These are phyloP conservation scores for Wickerhamomyces mucosus DNA, from an alignment of 805 yeast genomes.

Conservation along the genomic window DNA sequence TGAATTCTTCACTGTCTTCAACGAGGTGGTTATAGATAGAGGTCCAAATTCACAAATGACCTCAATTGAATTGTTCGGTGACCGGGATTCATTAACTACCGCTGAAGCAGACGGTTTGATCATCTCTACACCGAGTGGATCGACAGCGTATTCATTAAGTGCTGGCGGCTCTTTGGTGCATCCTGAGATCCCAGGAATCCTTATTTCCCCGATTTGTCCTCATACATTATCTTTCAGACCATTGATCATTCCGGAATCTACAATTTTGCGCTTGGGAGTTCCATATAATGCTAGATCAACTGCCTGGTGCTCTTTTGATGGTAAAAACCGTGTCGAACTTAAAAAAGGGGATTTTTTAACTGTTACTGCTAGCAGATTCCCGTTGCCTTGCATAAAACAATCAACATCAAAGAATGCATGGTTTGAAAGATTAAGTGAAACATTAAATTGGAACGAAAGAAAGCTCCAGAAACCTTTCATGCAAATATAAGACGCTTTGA, in stretches of 20 bases:
- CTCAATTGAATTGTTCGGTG: slow-evolving; percentile 39
- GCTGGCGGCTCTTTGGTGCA: slow-evolving; percentile 48
- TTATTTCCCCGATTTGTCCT: slow-evolving; percentile 49
- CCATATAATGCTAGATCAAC: slow-evolving; percentile 24
- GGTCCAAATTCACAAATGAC: slow-evolving; percentile 45
- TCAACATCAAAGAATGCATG: slow-evolving; percentile 18
- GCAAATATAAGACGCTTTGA: background rate
- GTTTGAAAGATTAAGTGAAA: slow-evolving; percentile 25
- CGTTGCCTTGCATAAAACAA: slow-evolving; percentile 22
- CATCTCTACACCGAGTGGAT: slow-evolving; percentile 60
- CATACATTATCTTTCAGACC: slow-evolving; percentile 45
- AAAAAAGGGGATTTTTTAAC: slow-evolving; percentile 24
- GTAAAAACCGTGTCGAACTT: slow-evolving; percentile 24
- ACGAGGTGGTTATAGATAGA: slow-evolving; percentile 42
- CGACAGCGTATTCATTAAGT: slow-evolving; percentile 46
- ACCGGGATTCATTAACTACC: slow-evolving; percentile 41
- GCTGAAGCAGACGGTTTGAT: slow-evolving; percentile 62
- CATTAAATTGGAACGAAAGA: slow-evolving; percentile 27
- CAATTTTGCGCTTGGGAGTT: slow-evolving; percentile 23
- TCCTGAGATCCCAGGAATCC: slow-evolving; percentile 44
- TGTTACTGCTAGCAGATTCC: slow-evolving; percentile 25
- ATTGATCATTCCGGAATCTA: slow-evolving; percentile 35
- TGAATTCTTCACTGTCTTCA: slow-evolving; percentile 31
- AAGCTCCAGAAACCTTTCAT: slow-evolving; percentile 22
- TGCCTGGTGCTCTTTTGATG: slow-evolving; percentile 29